These are phyloP conservation scores for Xylaria flabelliformis DNA, from an alignment of 495 filamentous ascomycete genomes.

Conservation along the genomic window DNA sequence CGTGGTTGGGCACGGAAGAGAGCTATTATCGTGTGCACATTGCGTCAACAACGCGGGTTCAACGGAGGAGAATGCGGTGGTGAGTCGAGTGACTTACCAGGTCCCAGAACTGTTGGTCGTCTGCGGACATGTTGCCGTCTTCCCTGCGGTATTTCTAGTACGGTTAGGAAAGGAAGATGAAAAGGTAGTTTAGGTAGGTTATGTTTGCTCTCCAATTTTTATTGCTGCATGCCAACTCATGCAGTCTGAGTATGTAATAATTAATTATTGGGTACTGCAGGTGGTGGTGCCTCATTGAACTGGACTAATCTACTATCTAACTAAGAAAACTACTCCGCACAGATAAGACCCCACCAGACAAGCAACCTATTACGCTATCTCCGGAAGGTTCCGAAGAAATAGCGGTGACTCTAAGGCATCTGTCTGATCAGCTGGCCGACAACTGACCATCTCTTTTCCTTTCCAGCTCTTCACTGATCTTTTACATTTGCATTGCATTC, in stretches of 20 bases:
- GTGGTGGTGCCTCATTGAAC: too few relatives aligned
- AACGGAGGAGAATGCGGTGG: not conserved
- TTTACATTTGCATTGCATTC: not conserved
- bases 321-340: not conserved
- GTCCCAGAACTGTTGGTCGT: conserved; percentile 69
- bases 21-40: conserved; percentile 56
- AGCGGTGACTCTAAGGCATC: not conserved
- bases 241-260: not conserved
- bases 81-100: conserved; percentile 50
- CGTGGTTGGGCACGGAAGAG: conserved; percentile 72
- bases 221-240: not conserved
- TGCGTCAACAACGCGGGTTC: not conserved
- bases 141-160: not conserved
- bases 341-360: not conserved
- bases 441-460: not conserved
- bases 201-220: not conserved
- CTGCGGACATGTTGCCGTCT: conserved; percentile 58
- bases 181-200: not conserved
- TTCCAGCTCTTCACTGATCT: not conserved
- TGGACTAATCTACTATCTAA: not conserved
- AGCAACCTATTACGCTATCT: not conserved
- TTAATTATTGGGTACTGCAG: not conserved
- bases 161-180: not conserved
- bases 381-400: not conserved
- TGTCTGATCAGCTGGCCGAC: not conserved